Evolutionary conservation across 805 yeast genomes (phyloP), one percentile per base, ranked within the genome.

Genomic region (Candida glaebosa): DNA sequence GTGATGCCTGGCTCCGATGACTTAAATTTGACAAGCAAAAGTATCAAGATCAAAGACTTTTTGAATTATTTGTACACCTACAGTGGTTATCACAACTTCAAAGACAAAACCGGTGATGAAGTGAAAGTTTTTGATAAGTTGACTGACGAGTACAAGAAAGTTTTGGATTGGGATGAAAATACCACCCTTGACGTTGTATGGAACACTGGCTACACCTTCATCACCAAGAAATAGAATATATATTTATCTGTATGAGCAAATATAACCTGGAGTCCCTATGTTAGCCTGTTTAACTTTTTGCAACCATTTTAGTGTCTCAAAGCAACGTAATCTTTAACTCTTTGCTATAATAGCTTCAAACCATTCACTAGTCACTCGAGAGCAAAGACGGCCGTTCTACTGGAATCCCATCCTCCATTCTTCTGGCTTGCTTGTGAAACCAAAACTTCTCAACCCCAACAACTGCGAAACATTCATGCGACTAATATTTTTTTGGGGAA

Each of bases 61-160:
- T 57, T 67, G 3, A 58, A 68, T 15, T 85, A 87, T 56, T 54
- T 83, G 18, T 60, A 67, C n/a, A 85, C 96, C 0, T 83, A 81
- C 74, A 83, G 93, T 53, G 75, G 86, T 2, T 78, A 75, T 56
- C 87, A 82, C 59, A 67, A 65, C 32, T 84, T 79, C 76, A 60
- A 63, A 37, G 62, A 63, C 15, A 60, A 54, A 1, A 64, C 73
- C 5, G 64, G 67, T 1, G 55, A 55, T 34, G 51, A 49, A 20
- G 65, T 64, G 4, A 50, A 58, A 1, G 61, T 67, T 32, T 58
- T 72, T 10, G 61, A 69, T 15, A 63, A 63, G 38, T 43, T 58
- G 34, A 61, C 67, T 36, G 40, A 50, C 1, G 67, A 65, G 10
- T 53, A 75, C n/a, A 65, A 71, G 41, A 44, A 53, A 0, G 66